Evolutionary conservation across 2,329 filamentous ascomycete genomes (phyloP).

Genomic region (Ascochyta clinopodiicola): DNA sequence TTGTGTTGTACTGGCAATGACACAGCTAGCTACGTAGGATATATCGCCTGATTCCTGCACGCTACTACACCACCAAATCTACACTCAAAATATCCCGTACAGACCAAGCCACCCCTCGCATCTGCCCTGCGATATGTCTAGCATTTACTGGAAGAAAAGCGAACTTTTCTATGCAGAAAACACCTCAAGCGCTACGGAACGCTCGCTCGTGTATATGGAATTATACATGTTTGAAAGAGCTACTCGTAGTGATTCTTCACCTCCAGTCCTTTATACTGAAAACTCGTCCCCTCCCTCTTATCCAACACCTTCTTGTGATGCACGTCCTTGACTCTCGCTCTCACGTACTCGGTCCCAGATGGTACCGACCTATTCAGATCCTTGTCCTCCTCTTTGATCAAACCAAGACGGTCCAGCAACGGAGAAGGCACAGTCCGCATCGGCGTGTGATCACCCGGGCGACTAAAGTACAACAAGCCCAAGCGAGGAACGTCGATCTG

Average conservation of each 20-base stretch:
- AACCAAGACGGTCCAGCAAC: slow-evolving; percentile 39
- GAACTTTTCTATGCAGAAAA: too few relatives aligned
- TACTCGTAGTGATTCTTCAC: slow-evolving; percentile 48
- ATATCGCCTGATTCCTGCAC: too few relatives aligned
- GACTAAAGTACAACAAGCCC: slow-evolving; percentile 29
- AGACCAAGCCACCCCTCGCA: too few relatives aligned
- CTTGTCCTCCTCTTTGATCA: slow-evolving; percentile 51
- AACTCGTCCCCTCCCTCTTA: slow-evolving; percentile 53
- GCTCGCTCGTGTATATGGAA: too few relatives aligned
- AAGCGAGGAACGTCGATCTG: slow-evolving; percentile 54
- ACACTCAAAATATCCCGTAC: too few relatives aligned
- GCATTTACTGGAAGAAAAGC: too few relatives aligned
- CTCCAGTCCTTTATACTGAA: slow-evolving; percentile 53
- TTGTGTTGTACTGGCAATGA: too few relatives aligned
- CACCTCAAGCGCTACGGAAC: too few relatives aligned
- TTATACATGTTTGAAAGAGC: neutral
- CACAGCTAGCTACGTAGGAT: too few relatives aligned
- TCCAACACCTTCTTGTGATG: slow-evolving; percentile 55
- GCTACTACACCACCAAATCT: too few relatives aligned
- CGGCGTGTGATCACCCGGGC: slow-evolving; percentile 33
- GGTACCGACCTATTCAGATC: slow-evolving; percentile 44
- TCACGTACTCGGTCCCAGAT: slow-evolving; percentile 55
- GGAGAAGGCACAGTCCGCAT: slow-evolving; percentile 45
- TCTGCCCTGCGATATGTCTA: too few relatives aligned
- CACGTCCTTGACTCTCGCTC: slow-evolving; percentile 56